Conservation (phyloP, 805 yeast genomes). For the Suhomyces emberorum region DNA sequence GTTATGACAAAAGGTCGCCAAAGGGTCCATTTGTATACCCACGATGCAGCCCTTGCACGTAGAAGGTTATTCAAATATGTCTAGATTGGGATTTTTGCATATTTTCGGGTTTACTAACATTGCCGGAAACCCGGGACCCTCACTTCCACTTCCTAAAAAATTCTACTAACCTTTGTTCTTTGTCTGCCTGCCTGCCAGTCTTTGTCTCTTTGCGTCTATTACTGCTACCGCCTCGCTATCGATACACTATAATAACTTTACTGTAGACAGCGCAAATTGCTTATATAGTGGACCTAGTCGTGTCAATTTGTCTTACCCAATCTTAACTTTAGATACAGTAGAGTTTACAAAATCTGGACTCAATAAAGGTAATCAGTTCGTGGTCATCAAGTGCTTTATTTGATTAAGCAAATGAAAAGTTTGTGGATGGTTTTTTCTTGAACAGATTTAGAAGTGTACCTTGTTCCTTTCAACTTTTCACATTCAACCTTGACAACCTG, state of each 20-base stretch:
- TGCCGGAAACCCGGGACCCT: background rate
- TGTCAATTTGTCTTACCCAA: background rate
- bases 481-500: too few relatives aligned
- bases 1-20: background rate
- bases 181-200: constrained; percentile 1
- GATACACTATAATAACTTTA: constrained; percentile 2
- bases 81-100: background rate
- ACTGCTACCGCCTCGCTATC: constrained; percentile 5
- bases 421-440: too few relatives aligned
- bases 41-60: background rate
- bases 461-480: too few relatives aligned
- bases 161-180: constrained; percentile 1
- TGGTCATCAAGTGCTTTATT: background rate
- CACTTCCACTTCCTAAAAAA: background rate
- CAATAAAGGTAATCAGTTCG: background rate
- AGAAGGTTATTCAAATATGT: background rate
- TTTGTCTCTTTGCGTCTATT: constrained; percentile 3
- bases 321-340: background rate
- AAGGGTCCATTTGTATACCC: background rate
- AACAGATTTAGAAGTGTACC: too few relatives aligned
- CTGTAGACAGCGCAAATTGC: constrained; percentile 3
- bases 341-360: background rate
- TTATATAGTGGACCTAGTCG: constrained; percentile 2
- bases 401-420: too few relatives aligned
- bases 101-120: background rate